These are phyloP conservation scores for Colletotrichum spaethianum DNA, from an alignment of 2,329 filamentous ascomycete genomes.

Conservation along the genomic window DNA sequence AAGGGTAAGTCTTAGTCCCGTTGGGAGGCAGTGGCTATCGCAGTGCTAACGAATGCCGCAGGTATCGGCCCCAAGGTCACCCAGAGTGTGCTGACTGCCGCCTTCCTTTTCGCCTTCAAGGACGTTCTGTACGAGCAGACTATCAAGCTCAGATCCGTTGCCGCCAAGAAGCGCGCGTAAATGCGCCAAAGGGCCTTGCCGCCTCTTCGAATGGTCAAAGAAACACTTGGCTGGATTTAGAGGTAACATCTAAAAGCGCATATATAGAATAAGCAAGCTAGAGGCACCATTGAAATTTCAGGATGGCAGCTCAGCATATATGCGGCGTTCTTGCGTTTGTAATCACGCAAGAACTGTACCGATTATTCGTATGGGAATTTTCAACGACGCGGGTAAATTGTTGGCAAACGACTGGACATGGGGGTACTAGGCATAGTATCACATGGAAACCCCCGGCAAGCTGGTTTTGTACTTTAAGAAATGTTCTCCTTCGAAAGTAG, in stretches of 20 bases:
- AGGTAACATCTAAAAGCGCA: conserved; percentile 21
- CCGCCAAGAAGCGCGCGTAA: conserved; percentile 55
- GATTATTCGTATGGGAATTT: conserved; percentile 22
- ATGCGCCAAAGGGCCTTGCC: neutral
- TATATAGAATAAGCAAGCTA: conserved; percentile 33
- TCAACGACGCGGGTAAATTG: conserved; percentile 16
- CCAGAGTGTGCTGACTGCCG: conserved; percentile 96
- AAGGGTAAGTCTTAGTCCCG: conserved; percentile 68
- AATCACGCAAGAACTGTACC: conserved; percentile 18
- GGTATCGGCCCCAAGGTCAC: conserved; percentile 97
- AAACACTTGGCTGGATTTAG: neutral
- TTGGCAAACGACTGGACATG: conserved; percentile 15
- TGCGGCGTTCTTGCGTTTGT: conserved; percentile 1
- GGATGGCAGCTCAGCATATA: conserved; percentile 30
- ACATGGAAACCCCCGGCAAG: conserved; percentile 21
- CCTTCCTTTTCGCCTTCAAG: conserved; percentile 98
- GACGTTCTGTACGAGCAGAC: conserved; percentile 93
- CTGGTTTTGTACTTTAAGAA: conserved; percentile 13
- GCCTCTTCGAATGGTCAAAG: conserved; percentile 44
- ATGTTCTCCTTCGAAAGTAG: conserved; percentile 14
- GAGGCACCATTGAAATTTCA: conserved; percentile 10
- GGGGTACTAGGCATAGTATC: conserved; percentile 9
- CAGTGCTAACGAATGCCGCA: conserved; percentile 54
- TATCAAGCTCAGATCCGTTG: conserved; percentile 71
- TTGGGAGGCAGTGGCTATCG: neutral